phyloP scores from a whole-genome alignment of 257 asterid genomes.

The Scutellaria minor region DNA sequence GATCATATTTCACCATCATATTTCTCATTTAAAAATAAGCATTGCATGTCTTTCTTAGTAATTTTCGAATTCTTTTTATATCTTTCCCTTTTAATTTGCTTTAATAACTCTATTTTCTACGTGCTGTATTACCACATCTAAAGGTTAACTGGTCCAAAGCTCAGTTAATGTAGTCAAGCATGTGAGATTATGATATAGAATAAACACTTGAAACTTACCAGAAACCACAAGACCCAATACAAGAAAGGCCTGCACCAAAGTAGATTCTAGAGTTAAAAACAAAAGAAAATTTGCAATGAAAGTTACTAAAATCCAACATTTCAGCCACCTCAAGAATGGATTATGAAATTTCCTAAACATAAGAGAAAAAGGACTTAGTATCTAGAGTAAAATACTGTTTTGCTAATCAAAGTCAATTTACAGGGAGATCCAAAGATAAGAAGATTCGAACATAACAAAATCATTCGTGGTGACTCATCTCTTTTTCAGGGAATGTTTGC shows the following conservation, averaged over 20 bases:
- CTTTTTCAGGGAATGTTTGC: background rate
- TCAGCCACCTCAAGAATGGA: slow-evolving; percentile 10
- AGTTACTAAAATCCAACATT: slow-evolving; percentile 4
- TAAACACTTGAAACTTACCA: slow-evolving; percentile 60
- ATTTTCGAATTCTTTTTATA: background rate
- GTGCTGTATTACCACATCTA: background rate
- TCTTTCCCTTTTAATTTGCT: background rate
- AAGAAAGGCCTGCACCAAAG: slow-evolving; percentile 72
- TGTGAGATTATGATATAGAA: slow-evolving; percentile 16
- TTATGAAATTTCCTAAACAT: background rate
- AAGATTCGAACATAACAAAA: background rate
- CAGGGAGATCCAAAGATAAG: background rate
- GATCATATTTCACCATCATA: background rate
- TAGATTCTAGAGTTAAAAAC: slow-evolving; percentile 35
- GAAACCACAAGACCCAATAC: slow-evolving; percentile 72
- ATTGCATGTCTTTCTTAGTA: background rate
- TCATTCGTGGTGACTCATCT: background rate
- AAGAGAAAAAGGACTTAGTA: background rate
- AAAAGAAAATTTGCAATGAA: slow-evolving; percentile 12
- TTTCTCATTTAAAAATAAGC: background rate
- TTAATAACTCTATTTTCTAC: background rate
- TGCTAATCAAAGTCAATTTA: no score
- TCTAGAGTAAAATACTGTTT: background rate
- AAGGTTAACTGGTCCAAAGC: background rate
- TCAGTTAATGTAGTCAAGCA: background rate